These are phyloP conservation scores for Corymbia citriodora DNA, from an alignment of 441 rosid genomes.

Conservation along the genomic window DNA sequence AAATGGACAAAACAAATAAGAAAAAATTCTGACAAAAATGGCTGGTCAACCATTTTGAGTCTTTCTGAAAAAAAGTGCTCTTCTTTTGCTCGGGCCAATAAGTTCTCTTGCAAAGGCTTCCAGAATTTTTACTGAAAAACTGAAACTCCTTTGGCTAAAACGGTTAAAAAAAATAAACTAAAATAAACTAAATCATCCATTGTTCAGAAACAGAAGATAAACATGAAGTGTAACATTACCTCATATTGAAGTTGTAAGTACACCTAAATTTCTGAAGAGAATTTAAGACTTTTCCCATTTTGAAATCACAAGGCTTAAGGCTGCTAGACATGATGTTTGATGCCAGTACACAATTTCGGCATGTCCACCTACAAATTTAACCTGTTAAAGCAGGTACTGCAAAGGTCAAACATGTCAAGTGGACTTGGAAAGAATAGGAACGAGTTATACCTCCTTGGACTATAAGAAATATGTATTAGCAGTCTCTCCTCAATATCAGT, in stretches of 20 bases:
- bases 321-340: slow-evolving; percentile 70
- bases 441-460: slow-evolving; percentile 69
- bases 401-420: not conserved
- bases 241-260: slow-evolving; percentile 66
- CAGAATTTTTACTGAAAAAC: not conserved
- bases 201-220: not conserved
- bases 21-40: not conserved
- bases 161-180: not conserved
- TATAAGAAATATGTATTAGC: slow-evolving; percentile 73
- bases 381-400: slow-evolving; percentile 1
- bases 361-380: slow-evolving; percentile 60
- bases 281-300: slow-evolving; percentile 69
- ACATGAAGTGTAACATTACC: slow-evolving; percentile 28
- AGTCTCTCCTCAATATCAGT: slow-evolving; percentile 49
- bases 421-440: not conserved
- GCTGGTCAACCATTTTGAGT: not conserved
- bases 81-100: not conserved
- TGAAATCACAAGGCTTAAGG: slow-evolving; percentile 86
- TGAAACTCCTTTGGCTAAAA: not conserved
- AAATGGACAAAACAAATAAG: not conserved
- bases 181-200: not conserved
- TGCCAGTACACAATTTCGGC: slow-evolving; percentile 55
- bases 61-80: not conserved
- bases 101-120: not conserved
- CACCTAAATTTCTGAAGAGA: slow-evolving; percentile 68